Evolutionary conservation across 2,329 filamentous ascomycete genomes (phyloP).

Genomic region (Fusarium brachygibbosum): DNA sequence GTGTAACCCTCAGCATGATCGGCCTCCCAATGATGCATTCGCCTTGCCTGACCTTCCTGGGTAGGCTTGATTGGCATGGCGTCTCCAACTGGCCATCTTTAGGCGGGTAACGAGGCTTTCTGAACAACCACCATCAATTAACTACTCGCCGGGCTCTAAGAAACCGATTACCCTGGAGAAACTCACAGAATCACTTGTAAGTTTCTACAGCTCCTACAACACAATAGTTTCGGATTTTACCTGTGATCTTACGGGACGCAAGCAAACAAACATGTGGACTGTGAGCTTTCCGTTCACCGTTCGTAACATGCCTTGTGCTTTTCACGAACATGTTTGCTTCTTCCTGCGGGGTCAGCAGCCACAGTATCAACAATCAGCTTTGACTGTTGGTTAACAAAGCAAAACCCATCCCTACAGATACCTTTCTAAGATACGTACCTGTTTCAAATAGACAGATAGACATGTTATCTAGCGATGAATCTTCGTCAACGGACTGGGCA

Average conservation of each 20-base stretch:
- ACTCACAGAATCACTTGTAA: background rate
- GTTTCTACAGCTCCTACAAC: background rate
- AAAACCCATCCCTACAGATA: no score
- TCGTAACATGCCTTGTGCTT: background rate
- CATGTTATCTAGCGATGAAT: background rate
- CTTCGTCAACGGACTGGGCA: background rate
- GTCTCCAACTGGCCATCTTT: conserved; percentile 3
- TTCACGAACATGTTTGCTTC: conserved; percentile 7
- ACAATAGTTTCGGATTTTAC: background rate
- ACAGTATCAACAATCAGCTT: background rate
- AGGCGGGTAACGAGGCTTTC: conserved; percentile 10
- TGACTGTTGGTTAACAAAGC: background rate
- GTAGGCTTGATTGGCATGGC: conserved; percentile 21
- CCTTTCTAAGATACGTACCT: background rate
- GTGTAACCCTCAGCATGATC: conserved; percentile 32
- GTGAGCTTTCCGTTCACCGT: background rate
- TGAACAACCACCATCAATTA: background rate
- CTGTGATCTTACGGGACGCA: background rate
- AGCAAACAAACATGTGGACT: background rate
- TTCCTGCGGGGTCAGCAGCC: background rate
- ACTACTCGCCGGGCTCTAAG: background rate
- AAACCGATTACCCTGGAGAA: background rate
- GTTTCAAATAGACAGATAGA: background rate
- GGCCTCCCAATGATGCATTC: conserved; percentile 34
- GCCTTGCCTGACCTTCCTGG: background rate